phyloP scores from a whole-genome alignment of 2,329 filamentous ascomycete genomes.

The Aureobasidium sp. region DNA sequence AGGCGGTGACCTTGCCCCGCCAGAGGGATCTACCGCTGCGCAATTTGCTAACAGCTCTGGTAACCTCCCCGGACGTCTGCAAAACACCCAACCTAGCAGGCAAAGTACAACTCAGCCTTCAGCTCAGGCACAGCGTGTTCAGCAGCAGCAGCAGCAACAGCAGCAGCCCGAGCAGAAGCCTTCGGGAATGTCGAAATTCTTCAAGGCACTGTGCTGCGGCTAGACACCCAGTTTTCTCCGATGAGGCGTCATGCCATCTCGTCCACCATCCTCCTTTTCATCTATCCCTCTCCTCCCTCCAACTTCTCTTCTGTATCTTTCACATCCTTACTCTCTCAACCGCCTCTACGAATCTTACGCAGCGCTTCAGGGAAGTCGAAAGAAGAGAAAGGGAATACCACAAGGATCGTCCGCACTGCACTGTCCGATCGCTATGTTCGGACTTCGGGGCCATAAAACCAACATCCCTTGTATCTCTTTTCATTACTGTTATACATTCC shows the following conservation, averaged over 20 bases:
- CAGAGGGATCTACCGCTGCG: slow-evolving; percentile 79
- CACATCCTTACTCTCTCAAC: neutral
- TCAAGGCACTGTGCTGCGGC: slow-evolving; percentile 90
- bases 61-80: slow-evolving; percentile 52
- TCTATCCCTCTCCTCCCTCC: neutral
- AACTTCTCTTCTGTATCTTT: slow-evolving; percentile 2
- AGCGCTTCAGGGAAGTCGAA: neutral
- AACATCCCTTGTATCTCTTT: slow-evolving; percentile 4
- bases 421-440: neutral
- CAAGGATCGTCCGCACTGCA: neutral
- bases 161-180: slow-evolving; percentile 60
- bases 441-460: neutral
- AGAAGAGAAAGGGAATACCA: neutral
- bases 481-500: slow-evolving; percentile 8
- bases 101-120: slow-evolving; percentile 12
- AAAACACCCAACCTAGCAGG: slow-evolving; percentile 12
- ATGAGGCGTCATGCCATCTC: neutral
- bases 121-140: slow-evolving; percentile 18
- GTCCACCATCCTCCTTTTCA: neutral
- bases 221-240: slow-evolving; percentile 11
- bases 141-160: slow-evolving; percentile 42
- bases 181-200: slow-evolving; percentile 81
- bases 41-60: slow-evolving; percentile 95
- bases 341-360: slow-evolving; percentile 4
- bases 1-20: slow-evolving; percentile 69